Evolutionary conservation across 345 rosid genomes (phyloP).

Genomic region (Dipteronia sinensis): DNA sequence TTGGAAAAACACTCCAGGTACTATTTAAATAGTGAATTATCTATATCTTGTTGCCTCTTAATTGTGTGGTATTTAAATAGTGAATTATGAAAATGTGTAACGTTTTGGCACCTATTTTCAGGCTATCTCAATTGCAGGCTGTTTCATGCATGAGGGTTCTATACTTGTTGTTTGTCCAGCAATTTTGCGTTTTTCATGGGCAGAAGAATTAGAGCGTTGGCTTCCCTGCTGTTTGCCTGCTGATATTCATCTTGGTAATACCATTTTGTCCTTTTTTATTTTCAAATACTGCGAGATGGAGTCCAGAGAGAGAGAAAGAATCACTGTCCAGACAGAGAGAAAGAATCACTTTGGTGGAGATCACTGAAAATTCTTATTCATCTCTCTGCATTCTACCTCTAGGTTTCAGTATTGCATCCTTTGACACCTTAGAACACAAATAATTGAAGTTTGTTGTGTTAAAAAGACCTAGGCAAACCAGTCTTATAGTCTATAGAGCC

Average conservation of each 20-base stretch:
- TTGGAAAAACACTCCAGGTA: conserved; percentile 97
- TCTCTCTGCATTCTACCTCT: not conserved
- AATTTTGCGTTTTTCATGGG: conserved; percentile 86
- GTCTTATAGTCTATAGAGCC: no score
- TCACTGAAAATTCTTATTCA: not conserved
- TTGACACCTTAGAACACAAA: not conserved
- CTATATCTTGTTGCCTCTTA: not conserved
- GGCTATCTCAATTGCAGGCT: conserved; percentile 95
- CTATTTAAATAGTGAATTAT: not conserved
- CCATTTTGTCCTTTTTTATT: conserved; percentile 1
- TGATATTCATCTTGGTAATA: conserved; percentile 85
- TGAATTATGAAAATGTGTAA: conserved; percentile 4
- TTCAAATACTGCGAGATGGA: not conserved
- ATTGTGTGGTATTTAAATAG: not conserved
- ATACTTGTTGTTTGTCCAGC: conserved; percentile 96
- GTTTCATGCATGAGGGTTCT: conserved; percentile 76
- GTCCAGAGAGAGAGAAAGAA: not conserved
- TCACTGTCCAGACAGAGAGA: not conserved
- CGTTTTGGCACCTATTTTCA: conserved; percentile 30
- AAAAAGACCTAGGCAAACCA: no score
- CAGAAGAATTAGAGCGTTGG: conserved; percentile 97
- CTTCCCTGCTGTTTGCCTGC: conserved; percentile 84
- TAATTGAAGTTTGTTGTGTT: not conserved
- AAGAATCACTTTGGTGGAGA: not conserved
- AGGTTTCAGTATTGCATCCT: not conserved